A percentile compares a stretch with the other conserved stretches of the same genome.
Evolutionary conservation across 2,329 filamentous ascomycete species (phyloP).

Genomic region (Ilyonectria destructans): DNA sequence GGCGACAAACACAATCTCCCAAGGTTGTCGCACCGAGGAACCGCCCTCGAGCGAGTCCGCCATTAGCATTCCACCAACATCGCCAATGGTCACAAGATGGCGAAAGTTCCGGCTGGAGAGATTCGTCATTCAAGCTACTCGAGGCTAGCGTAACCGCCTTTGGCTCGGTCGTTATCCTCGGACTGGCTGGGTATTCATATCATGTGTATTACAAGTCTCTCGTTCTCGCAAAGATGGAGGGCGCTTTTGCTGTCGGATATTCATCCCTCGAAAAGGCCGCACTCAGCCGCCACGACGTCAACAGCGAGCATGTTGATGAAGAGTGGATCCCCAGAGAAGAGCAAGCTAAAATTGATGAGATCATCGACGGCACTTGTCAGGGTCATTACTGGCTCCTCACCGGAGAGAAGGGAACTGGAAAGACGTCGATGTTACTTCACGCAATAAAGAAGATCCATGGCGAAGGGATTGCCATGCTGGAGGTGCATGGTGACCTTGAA

Average conservation of each 20-base stretch:
- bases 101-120: not conserved
- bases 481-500: conserved; percentile 79
- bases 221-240: conserved; percentile 81
- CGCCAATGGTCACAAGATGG: not conserved
- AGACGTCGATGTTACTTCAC: conserved; percentile 81
- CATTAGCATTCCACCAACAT: not conserved
- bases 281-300: conserved; percentile 51
- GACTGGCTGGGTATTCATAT: conserved; percentile 54
- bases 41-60: not conserved
- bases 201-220: conserved; percentile 73
- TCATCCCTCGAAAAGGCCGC: conserved; percentile 75
- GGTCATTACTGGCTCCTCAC: conserved; percentile 80
- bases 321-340: conserved; percentile 75
- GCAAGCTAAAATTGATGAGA: conserved; percentile 74
- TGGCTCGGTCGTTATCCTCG: conserved; percentile 49
- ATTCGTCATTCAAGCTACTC: conserved; percentile 43
- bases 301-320: conserved; percentile 26
- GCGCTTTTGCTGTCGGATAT: conserved; percentile 79
- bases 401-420: conserved; percentile 81
- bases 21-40: not conserved
- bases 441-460: conserved; percentile 79
- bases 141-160: conserved; percentile 51
- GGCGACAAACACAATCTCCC: not conserved
- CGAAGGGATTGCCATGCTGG: conserved; percentile 79
- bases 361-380: conserved; percentile 70